A percentile compares a stretch with the other conserved stretches of the same genome.
Conservation (phyloP, 805 yeast species). For the Kluyveromyces nonfermentans region DNA sequence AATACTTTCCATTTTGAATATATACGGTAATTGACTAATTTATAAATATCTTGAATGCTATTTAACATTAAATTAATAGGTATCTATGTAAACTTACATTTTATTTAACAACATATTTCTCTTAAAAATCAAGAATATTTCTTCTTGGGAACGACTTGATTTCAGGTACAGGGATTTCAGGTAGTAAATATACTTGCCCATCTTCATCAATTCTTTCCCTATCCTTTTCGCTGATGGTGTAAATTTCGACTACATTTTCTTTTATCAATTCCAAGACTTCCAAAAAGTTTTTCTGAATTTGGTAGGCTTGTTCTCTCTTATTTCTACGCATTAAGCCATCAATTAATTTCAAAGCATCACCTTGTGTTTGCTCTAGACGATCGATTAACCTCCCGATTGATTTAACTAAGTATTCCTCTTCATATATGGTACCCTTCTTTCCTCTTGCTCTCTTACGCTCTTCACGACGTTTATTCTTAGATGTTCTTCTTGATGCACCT, state of each 20-base stretch:
- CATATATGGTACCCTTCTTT: conserved; percentile 94
- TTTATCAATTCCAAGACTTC: conserved; percentile 48
- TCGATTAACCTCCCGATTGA: conserved; percentile 85
- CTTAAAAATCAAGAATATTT: conserved; percentile 48
- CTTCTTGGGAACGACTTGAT: conserved; percentile 54
- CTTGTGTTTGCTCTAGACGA: conserved; percentile 61
- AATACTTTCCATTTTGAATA: too few species aligned
- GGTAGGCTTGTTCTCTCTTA: conserved; percentile 71
- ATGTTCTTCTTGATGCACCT: conserved; percentile 86
- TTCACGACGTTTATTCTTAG: conserved; percentile 88
- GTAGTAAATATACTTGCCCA: conserved; percentile 71
- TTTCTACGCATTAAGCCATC: conserved; percentile 67
- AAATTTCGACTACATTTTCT: conserved; percentile 66
- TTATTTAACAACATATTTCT: neutral
- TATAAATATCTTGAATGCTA: neutral
- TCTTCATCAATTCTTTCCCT: conserved; percentile 84
- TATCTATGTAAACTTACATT: neutral
- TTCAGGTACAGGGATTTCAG: conserved; percentile 64
- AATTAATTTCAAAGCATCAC: conserved; percentile 65
- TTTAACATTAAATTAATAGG: neutral
- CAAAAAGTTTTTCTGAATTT: conserved; percentile 59
- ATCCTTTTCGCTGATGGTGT: conserved; percentile 71
- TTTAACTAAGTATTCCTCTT: conserved; percentile 85
- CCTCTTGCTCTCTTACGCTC: conserved; percentile 96
- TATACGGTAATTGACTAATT: conserved; percentile 7